A percentile compares a stretch with the other conserved stretches of the same genome.
These are phyloP conservation scores for Ustulina deusta DNA, from an alignment of 2,329 filamentous ascomycete genomes.

Conservation along the genomic window DNA sequence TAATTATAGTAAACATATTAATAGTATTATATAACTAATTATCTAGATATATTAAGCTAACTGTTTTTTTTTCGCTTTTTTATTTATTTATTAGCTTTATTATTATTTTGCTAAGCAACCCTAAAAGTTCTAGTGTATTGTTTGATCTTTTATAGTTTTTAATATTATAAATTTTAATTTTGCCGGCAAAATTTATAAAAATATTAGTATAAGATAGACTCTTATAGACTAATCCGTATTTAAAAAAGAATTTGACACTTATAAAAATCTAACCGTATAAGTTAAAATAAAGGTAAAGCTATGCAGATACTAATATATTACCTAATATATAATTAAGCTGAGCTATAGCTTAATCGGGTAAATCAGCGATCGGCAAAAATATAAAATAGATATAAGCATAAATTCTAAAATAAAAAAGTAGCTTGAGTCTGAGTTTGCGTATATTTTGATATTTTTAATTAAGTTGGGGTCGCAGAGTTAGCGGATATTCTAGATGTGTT, in stretches of 20 bases:
- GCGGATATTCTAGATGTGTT: constrained; percentile 17
- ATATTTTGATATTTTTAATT: constrained; percentile 18
- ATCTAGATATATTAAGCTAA: constrained; percentile 1
- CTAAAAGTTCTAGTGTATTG: constrained; percentile 4
- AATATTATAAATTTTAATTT: constrained; percentile 22
- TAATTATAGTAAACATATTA: constrained; percentile 19
- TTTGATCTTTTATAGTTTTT: constrained; percentile 10
- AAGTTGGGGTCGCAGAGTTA: constrained; percentile 13
- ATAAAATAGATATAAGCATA: constrained; percentile 16
- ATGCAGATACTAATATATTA: not conserved
- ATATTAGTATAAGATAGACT: constrained; percentile 10
- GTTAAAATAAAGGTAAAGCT: not conserved
- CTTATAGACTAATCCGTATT: constrained; percentile 7
- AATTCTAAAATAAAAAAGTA: constrained; percentile 25
- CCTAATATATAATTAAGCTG: constrained; percentile 20
- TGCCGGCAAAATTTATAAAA: constrained; percentile 7
- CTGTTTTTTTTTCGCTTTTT: not conserved
- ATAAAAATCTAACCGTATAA: constrained; percentile 13
- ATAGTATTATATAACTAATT: not conserved
- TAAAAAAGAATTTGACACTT: constrained; percentile 16
- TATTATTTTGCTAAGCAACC: constrained; percentile 9
- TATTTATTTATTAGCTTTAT: constrained; percentile 23
- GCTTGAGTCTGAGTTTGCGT: constrained; percentile 1
- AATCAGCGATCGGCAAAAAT: constrained; percentile 15
- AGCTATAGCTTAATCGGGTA: constrained; percentile 21